Percentiles rank a stretch among this genome's conserved stretches.
phyloP scores from a whole-genome alignment of 2,329 filamentous ascomycete species.

The Sporothrix brasiliensis region DNA sequence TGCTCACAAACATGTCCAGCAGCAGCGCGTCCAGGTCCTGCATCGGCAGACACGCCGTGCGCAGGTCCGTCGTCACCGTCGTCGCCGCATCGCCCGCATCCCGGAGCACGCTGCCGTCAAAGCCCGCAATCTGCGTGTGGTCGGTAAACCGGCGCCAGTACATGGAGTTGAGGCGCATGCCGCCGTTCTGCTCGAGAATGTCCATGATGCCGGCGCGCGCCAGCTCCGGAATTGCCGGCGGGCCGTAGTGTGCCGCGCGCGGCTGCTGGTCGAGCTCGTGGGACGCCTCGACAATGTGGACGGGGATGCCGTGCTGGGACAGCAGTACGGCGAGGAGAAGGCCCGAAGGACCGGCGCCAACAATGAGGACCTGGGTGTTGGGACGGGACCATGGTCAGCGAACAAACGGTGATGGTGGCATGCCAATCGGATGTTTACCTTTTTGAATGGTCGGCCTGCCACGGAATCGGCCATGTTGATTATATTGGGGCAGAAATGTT shows the following conservation, averaged over 20 bases:
- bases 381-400: not conserved
- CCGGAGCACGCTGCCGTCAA: slow-evolving; percentile 43
- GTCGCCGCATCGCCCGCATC: slow-evolving; percentile 43
- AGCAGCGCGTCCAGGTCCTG: slow-evolving; percentile 50
- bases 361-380: slow-evolving; percentile 47
- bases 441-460: slow-evolving; percentile 35
- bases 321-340: slow-evolving; percentile 57
- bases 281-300: slow-evolving; percentile 59
- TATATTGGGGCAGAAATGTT: not conserved
- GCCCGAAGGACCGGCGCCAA: slow-evolving; percentile 55
- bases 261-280: slow-evolving; percentile 60
- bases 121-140: slow-evolving; percentile 44
- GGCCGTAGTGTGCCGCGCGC: slow-evolving; percentile 64
- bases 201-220: slow-evolving; percentile 61
- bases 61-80: slow-evolving; percentile 41
- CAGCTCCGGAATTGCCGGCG: slow-evolving; percentile 61
- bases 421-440: slow-evolving; percentile 26
- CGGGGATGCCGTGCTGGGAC: slow-evolving; percentile 54
- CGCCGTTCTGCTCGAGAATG: slow-evolving; percentile 46
- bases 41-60: slow-evolving; percentile 48
- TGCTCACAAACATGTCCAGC: slow-evolving; percentile 46
- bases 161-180: slow-evolving; percentile 47
- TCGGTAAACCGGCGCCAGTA: slow-evolving; percentile 47
- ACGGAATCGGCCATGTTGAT: slow-evolving; percentile 10
- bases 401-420: no score